Evolutionary conservation across 2,329 filamentous ascomycete genomes (phyloP), one percentile per base, ranked within the genome.

Genomic region (Colletotrichum lindemuthianum): DNA sequence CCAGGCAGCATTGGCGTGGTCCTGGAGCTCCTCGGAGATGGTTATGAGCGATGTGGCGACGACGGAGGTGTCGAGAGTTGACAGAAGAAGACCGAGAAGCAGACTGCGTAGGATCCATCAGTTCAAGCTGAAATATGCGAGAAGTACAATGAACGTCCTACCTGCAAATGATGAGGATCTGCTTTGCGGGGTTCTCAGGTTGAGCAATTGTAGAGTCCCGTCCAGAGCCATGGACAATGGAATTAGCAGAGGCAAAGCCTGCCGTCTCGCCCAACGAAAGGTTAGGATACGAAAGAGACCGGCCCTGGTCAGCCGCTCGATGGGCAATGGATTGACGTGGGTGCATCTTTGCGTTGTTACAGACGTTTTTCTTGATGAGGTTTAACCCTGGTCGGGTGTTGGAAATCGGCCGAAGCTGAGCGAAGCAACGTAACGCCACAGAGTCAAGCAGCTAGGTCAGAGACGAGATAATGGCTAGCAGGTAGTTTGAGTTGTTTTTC

Each of bases 41-140:
- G 82, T 82, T n/a, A 86, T 78, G 1, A 88, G 77, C 2, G 85
- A 85, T 1, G 85, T 87, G 12, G 84, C 85, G 13, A 87, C 82
- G 59, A 88, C 87, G 0, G 84, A 86, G 1, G 84, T 84, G 65
- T 88, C 85, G 43, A 87, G 77, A 33, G 82, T 86, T 4, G 85
- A 86, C 68, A 88, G 85, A 13, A 88, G 77, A 2, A 88, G 77
- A 3, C 85, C 84, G 3, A 81, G 67, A 9, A 86, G 78, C 5
- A 63, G 64, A 41, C 66, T 68, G 40, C 4, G 32, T 6, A 12
- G 43, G 24, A 13, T 13, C 41, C 12, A 47, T 67, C 24, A 68
- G 57, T 52, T 41, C 8, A 33, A n/a, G 39, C 10, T 12, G 8
- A 24, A 24, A 24, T 24, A 24, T 24, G 2, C 6, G 43, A 4